Evolutionary conservation across 2,329 filamentous ascomycete species (phyloP).

Genomic region (Diplocarpon rosae): DNA sequence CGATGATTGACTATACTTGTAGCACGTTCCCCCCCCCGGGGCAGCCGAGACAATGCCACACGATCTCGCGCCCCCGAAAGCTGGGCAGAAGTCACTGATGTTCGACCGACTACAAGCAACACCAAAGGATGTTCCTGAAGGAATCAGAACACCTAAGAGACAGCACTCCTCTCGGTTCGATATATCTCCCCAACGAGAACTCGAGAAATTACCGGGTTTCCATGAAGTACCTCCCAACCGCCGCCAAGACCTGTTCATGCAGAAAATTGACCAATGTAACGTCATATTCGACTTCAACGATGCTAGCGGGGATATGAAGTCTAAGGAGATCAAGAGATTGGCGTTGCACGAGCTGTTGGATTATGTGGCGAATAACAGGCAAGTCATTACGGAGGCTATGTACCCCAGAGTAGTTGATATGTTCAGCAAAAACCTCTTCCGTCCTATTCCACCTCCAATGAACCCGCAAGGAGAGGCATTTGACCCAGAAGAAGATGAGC

Average conservation of each 20-base stretch:
- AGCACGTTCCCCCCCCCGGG: constrained; percentile 89
- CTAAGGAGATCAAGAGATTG: constrained; percentile 96
- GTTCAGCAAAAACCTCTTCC: constrained; percentile 98
- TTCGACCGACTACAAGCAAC: constrained; percentile 86
- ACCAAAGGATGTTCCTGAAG: constrained; percentile 93
- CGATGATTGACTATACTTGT: neutral
- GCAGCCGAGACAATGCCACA: constrained; percentile 96
- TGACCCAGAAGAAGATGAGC: constrained; percentile 96
- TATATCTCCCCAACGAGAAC: constrained; percentile 89
- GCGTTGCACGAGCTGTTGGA: constrained; percentile 93
- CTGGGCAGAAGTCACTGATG: constrained; percentile 77
- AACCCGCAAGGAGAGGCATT: constrained; percentile 98
- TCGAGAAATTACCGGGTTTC: constrained; percentile 95
- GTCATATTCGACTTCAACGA: constrained; percentile 99
- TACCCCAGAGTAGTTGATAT: constrained; percentile 97
- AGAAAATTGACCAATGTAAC: constrained; percentile 99
- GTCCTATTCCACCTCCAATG: constrained; percentile 91
- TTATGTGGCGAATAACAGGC: constrained; percentile 96
- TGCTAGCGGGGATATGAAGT: constrained; percentile 96
- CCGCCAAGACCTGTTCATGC: constrained; percentile 95
- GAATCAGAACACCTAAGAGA: constrained; percentile 85
- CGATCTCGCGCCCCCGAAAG: constrained; percentile 88
- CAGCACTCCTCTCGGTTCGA: constrained; percentile 98
- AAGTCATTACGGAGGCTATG: constrained; percentile 98
- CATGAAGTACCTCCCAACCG: constrained; percentile 94